Base-by-base conservation (phyloP, 257 asterid species). In the Ocimum tenuiflorum region DNA sequence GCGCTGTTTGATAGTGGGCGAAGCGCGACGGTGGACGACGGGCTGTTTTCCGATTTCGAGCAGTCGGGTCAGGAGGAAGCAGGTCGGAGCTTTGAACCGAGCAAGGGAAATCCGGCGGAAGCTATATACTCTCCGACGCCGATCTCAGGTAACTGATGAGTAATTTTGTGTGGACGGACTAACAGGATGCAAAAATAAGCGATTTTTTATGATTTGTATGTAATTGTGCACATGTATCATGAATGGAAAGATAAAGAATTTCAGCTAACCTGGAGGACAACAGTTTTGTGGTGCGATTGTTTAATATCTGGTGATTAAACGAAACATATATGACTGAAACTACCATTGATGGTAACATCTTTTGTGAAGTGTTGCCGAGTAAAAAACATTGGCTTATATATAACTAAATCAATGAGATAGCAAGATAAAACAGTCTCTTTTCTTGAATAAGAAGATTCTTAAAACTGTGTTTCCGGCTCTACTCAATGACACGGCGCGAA, bases 11-110 rank as follows among this genome's bases (percentile, higher is more conserved):
- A 91, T 36, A 88, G 96, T 53, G 95, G 90, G 23, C 79, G 94
- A 47, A 86, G 84, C 71, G 86, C 85, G 6, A 87, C 85, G 10
- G 89, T 63, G 11, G 98, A 89, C 35, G 96, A 87, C 47, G 89
- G 83, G 18, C 69, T 89, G 61, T 89, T 91, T 73, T 91, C 98
- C 17, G 96, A 91, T 79, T 86, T 82, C 68, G 96, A 88, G 80
- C 89, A 79, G 55, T 70, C 91, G 63, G 84, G 65, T 35, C 86
- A 73, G 72, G 90, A 79, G 69, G 86, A 73, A 51, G 66, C 58
- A 27, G 79, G 78, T n/a, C 74, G 69, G 38, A 73, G 74, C 75
- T 73, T 81, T 29, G 74, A 54, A 12, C 75, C 70, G 45, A 67
- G 70, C 13, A 76, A 77, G 73, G 82, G 74, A 15, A 46, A 60